phyloP scores from a whole-genome alignment of 768 basidiomycete species.

The Podaxis sp. region DNA sequence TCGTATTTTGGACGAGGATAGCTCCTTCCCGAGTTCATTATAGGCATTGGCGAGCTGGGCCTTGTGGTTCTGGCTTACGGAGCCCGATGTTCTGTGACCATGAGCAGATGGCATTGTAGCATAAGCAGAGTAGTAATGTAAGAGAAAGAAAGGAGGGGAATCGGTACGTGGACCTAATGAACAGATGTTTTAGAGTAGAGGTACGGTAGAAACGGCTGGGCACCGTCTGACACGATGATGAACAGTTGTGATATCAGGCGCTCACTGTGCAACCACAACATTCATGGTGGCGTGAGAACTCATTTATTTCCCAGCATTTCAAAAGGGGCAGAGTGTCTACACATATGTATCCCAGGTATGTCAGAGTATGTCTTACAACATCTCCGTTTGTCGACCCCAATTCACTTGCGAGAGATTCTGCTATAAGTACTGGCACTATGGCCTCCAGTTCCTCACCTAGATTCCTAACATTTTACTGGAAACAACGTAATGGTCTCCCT shows the following conservation, averaged over 20 bases:
- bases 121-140: slow-evolving; percentile 34
- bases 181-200: slow-evolving; percentile 7
- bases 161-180: slow-evolving; percentile 30
- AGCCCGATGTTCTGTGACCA: slow-evolving; percentile 60
- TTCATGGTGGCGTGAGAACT: slow-evolving; percentile 13
- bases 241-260: slow-evolving; percentile 8
- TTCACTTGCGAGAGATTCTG: neutral
- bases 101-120: slow-evolving; percentile 46
- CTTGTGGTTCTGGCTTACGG: slow-evolving; percentile 73
- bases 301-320: neutral
- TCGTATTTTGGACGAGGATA: slow-evolving; percentile 85
- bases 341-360: neutral
- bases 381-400: neutral
- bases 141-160: slow-evolving; percentile 31
- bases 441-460: neutral
- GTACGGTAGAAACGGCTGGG: neutral
- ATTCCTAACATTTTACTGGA: neutral
- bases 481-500: slow-evolving; percentile 3
- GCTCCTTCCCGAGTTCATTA: slow-evolving; percentile 95
- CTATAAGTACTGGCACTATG: neutral
- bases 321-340: neutral
- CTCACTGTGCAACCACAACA: neutral
- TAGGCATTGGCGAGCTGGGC: slow-evolving; percentile 93
- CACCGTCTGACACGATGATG: slow-evolving; percentile 10
- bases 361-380: neutral